Base-by-base conservation (phyloP, 345 rosid genomes). In the Limnanthes douglasii region DNA sequence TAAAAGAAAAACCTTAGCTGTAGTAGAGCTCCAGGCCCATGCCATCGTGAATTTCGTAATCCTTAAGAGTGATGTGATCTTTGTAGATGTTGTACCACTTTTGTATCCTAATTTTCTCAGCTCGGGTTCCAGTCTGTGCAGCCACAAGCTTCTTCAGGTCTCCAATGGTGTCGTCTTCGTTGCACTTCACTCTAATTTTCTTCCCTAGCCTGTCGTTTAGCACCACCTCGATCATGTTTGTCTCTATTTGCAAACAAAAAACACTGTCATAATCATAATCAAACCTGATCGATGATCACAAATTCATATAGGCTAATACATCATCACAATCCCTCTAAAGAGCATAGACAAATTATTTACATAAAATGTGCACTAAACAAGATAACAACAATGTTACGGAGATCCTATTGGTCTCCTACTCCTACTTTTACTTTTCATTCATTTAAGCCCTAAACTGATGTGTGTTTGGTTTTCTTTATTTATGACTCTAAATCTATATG, bases 121-220 rank as follows among this genome's bases (percentile, higher is more conserved):
- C 47, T 18, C 75, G 46, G 3, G 65, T 39, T 6, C 77, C 73
- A 5, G 92, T 78, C 30, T 74, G 80, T 2, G 92, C 80, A 9
- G 80, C 92, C 15, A 78, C 92, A 27, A 78, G 80, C 69, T 74
- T 78, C 75, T 78, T 78, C 41, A 78, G 51, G 57, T 78, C 83
- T 11, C 90, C 79, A 54, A 78, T 73, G n/a, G 79, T 70, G 53
- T 78, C 83, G 8, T 78, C 83, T 1, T 70, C 79, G 70, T 78
- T 78, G 61, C 90, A 77, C 69, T 77, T 77, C 41, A 73, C 88
- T 40, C 88, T 46, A 16, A 77, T 75, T 61, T 78, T 78, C 68
- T 78, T 78, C 50, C 90, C 83, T 34, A 78, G 18, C 21, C 90
- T 46, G 22, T 78, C 77, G 70, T 78, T 78, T 43, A 78, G 47